phyloP scores from a whole-genome alignment of 83 land plant genomes.

The Picea abies region DNA sequence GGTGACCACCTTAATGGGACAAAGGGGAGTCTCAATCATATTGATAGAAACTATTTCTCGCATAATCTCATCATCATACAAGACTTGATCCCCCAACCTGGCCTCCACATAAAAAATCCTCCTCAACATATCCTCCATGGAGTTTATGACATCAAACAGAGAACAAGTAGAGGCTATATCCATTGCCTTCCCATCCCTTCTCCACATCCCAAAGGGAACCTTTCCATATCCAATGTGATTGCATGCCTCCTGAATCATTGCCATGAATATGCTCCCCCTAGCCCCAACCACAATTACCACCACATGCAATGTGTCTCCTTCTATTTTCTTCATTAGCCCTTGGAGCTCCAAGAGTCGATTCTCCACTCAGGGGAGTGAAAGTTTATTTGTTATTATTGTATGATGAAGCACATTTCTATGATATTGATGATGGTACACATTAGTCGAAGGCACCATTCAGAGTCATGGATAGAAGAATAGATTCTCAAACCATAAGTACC shows the following conservation, averaged over 20 bases:
- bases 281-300: too few species aligned
- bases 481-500: too few species aligned
- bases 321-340: conserved; percentile 17
- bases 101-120: conserved; percentile 66
- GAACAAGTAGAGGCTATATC: conserved; percentile 34
- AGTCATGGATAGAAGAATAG: too few species aligned
- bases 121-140: conserved; percentile 62
- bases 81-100: conserved; percentile 52
- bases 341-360: conserved; percentile 57
- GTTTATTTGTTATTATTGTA: background rate
- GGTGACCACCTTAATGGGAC: conserved; percentile 69
- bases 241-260: too few species aligned
- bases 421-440: background rate
- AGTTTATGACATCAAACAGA: conserved; percentile 72
- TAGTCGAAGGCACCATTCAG: conserved; percentile 1
- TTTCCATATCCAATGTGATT: too few species aligned
- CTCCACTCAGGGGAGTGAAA: conserved; percentile 16
- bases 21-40: conserved; percentile 79
- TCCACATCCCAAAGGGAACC: too few species aligned
- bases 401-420: background rate
- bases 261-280: too few species aligned
- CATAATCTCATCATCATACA: conserved; percentile 68
- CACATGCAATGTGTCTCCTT: too few species aligned
- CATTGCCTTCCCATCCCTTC: too few species aligned
- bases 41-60: conserved; percentile 67